phyloP scores from a whole-genome alignment of 345 rosid genomes.

The Dipteronia sinensis region DNA sequence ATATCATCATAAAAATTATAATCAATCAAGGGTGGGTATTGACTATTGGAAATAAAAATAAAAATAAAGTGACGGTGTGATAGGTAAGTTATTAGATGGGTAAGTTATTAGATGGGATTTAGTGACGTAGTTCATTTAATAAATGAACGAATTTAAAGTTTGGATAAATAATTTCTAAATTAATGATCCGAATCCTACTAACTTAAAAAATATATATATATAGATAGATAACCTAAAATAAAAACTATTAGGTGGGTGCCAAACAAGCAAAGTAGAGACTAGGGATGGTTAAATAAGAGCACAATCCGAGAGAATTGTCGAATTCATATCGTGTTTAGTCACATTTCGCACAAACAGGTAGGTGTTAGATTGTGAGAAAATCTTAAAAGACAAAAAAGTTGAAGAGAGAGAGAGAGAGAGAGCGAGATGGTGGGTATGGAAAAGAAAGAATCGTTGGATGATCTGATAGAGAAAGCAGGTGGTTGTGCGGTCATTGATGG shows the following conservation, averaged over 20 bases:
- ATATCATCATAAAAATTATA: too few relatives aligned
- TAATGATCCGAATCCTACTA: too few relatives aligned
- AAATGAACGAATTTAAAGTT: too few relatives aligned
- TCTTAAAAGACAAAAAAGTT: background rate
- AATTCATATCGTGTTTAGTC: background rate
- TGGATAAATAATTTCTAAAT: too few relatives aligned
- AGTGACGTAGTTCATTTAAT: too few relatives aligned
- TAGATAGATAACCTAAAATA: too few relatives aligned
- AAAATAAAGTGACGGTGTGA: background rate
- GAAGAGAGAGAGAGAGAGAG: background rate
- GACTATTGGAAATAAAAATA: too few relatives aligned
- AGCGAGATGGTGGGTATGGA: conserved; percentile 51
- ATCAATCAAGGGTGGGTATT: too few relatives aligned
- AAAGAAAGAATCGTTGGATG: conserved; percentile 51
- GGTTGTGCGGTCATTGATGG: conserved; percentile 96
- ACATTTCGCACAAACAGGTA: background rate
- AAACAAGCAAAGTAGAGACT: background rate
- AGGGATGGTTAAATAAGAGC: background rate
- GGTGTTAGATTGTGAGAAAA: background rate
- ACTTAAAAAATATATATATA: too few relatives aligned
- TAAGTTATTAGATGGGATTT: too few relatives aligned
- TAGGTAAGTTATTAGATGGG: background rate
- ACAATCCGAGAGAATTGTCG: background rate
- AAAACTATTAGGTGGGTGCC: background rate
- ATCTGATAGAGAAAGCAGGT: conserved; percentile 65